Evolutionary conservation across 2,329 filamentous ascomycete genomes (phyloP).

Genomic region (Botryotinia convoluta): DNA sequence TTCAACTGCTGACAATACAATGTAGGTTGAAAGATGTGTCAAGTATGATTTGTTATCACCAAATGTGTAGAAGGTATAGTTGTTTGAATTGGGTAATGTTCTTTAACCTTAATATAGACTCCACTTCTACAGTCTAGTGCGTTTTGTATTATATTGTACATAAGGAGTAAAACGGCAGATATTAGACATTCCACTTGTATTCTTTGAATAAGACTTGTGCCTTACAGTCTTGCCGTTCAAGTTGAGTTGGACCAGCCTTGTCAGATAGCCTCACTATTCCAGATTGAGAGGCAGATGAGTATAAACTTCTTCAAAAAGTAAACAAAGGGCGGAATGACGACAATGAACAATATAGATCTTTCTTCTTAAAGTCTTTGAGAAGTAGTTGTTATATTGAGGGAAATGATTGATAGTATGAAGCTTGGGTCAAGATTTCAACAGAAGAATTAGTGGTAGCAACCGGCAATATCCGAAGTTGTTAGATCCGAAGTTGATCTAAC

Average conservation of each 20-base stretch:
- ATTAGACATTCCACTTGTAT: background rate
- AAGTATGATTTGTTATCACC: conserved; percentile 27
- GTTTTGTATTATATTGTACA: background rate
- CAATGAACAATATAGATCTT: background rate
- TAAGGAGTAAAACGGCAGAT: background rate
- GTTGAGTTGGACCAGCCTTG: background rate
- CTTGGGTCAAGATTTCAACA: background rate
- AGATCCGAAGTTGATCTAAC: background rate
- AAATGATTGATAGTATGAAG: background rate
- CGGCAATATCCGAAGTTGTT: conserved; percentile 6
- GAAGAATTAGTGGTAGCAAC: background rate
- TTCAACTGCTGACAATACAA: background rate
- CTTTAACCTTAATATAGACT: background rate
- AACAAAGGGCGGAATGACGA: background rate
- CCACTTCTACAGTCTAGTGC: background rate
- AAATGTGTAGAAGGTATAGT: conserved; percentile 21
- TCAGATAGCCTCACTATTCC: background rate
- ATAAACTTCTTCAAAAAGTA: background rate
- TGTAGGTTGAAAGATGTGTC: conserved; percentile 24
- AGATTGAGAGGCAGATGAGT: background rate
- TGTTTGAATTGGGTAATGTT: background rate
- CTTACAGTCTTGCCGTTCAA: background rate
- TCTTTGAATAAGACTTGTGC: background rate
- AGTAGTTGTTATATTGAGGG: background rate
- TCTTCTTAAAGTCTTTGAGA: background rate